Percentiles rank a stretch among this genome's conserved stretches.
Evolutionary conservation across 352 stramenopile genomes (phyloP).

Genomic region (Globisporangium cederbergense): DNA sequence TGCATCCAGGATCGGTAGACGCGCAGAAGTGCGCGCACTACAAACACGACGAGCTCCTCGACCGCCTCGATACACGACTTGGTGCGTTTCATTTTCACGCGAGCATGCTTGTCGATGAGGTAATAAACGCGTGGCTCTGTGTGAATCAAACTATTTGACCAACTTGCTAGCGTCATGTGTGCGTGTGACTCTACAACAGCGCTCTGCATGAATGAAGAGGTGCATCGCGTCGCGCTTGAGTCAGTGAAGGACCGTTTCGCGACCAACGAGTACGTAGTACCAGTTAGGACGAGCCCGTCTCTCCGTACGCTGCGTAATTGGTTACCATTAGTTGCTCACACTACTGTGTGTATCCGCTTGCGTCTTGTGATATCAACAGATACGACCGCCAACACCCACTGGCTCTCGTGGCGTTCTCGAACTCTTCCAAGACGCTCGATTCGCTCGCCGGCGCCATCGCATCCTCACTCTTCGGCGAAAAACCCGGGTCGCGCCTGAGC

Average conservation of each 20-base stretch:
- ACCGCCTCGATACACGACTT: conserved; percentile 40
- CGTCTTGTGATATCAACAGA: not conserved
- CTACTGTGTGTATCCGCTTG: not conserved
- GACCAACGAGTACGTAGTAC: conserved; percentile 36
- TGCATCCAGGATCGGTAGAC: conserved; percentile 6
- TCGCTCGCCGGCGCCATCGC: conserved; percentile 11
- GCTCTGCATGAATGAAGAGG: conserved; percentile 29
- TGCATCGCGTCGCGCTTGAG: conserved; percentile 25
- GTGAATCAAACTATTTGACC: too few relatives aligned
- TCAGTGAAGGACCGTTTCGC: conserved; percentile 40
- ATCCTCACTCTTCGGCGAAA: conserved; percentile 9
- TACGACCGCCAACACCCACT: conserved; percentile 47
- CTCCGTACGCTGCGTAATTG: not conserved
- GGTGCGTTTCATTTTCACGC: conserved; percentile 16
- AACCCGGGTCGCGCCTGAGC: not conserved
- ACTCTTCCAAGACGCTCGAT: conserved; percentile 25
- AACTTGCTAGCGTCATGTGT: not conserved
- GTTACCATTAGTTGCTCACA: not conserved
- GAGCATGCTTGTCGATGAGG: not conserved
- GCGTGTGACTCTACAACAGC: not conserved
- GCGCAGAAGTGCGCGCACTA: conserved; percentile 33
- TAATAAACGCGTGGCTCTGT: not conserved
- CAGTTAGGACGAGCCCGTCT: not conserved
- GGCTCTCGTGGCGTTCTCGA: conserved; percentile 52
- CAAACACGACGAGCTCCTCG: conserved; percentile 36